Base-by-base conservation (phyloP, 2,329 filamentous ascomycete species). In the Aureobasidium subglaciale region DNA sequence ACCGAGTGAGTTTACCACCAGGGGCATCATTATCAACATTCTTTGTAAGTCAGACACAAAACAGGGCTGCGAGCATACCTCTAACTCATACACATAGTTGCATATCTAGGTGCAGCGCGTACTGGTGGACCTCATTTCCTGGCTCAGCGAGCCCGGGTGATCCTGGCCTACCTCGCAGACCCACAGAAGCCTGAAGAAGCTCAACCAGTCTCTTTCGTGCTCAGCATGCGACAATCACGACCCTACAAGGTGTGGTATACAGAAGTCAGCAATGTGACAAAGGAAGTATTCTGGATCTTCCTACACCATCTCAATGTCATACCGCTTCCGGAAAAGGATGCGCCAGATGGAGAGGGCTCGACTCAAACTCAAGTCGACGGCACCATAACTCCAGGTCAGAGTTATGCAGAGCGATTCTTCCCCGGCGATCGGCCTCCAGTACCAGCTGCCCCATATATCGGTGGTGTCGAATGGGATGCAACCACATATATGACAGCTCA, bases 221-320 rank as follows among this genome's bases (percentile, higher is more conserved):
- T 92, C 20, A 88, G 91, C 59, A 97, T 97, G 84, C 86, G 88
- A 63, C 84, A 86, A 32, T 83, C 90, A 48, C 82, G 92, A 0
- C 92, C 92, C 0, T 99, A 96, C 70, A 87, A 90, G 30, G 82
- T 95, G 2, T 99, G 92, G 92, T 90, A 86, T 72, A 93, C 91
- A 70, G 93, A 99, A 72, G 84, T 92, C 16, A 85, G 86, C 58
- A 91, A 88, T 64, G 92, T 97, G 45, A 96, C 91, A 38, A 96
- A 96, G 70, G 92, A 99, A 70, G 92, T 97, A 25, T 99, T 99
- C 69, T 99, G 92, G 92, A 97, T 97, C 68, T 99, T 97, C 74
- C 78, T 97, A 54, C 92, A 97, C 71, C 88, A 95, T 63, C 78
- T 95, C 57, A 97, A 97, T 64, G 85, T 96, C 42, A 81, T 97